Evolutionary conservation across 345 rosid genomes (phyloP), one percentile per base, ranked within the genome.

Genomic region (Ceriops zippeliana): DNA sequence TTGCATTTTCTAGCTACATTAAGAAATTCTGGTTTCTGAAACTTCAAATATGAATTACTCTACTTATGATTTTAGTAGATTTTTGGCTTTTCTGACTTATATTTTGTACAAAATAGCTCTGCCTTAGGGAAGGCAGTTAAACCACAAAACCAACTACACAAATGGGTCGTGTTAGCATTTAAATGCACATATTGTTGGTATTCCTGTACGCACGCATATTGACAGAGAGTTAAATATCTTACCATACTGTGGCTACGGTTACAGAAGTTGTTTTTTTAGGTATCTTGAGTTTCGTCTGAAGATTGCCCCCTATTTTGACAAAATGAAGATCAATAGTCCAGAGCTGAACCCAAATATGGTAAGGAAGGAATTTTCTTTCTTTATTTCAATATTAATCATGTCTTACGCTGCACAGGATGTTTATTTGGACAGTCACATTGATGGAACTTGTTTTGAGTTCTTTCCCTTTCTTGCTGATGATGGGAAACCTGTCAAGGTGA

Each of bases 271-370:
- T 49, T 9, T 51, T 59, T 46, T 24, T 2, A 1, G 13, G 47
- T 42, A 3, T 37, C n/a, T 38, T 63, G 22, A 53, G 61, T 24
- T 63, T 34, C 47, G 21, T 49, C 35, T 73, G 32, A 59, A 24
- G 75, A 17, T 28, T 37, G 16, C 65, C 76, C 52, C 66, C 1
- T 26, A 66, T 70, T 76, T 54, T 79, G 68, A 67, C 82, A 24
- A 93, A 96, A 97, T 90, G 67, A 96, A 93, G 74, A 93, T 89
- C 73, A 88, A 86, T 69, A 93, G 89, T 68, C 98, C 98, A 53
- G 96, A 90, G 84, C 82, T 89, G 68, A 89, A 93, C 69, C 96
- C 98, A 5, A 5, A 90, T 85, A 90, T 93, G 98, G 98, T 90
- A 54, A 81, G 20, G 22, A 54, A 81, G 20, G 22, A 46, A 59